Conservation (phyloP, 1,284 basidiomycete genomes). For the Mycosarcoma mackinlayi region DNA sequence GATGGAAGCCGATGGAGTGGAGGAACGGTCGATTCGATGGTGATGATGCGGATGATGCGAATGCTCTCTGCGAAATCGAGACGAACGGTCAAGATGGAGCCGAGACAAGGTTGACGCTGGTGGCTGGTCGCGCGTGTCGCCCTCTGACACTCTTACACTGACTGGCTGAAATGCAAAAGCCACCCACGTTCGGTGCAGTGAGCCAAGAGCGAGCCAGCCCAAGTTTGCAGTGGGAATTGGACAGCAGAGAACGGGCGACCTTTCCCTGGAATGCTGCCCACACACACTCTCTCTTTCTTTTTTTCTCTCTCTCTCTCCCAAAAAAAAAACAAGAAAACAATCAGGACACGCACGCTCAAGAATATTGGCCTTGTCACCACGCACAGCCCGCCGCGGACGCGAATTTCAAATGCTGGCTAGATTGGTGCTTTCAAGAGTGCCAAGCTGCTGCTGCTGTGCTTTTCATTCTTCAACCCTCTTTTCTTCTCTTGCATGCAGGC, state of each 20-base stretch:
- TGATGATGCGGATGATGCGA: conserved; percentile 2
- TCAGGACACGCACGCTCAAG: neutral
- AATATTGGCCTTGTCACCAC: no score
- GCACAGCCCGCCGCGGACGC: conserved; percentile 3
- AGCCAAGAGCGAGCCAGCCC: conserved; percentile 4
- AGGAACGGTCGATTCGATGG: neutral
- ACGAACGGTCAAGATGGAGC: conserved; percentile 3
- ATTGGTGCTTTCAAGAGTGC: no score
- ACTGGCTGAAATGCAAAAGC: neutral
- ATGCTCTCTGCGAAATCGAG: conserved; percentile 1
- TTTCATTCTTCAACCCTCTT: no score
- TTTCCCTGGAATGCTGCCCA: conserved; percentile 16
- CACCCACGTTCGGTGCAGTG: conserved; percentile 7
- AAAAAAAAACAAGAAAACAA: neutral
- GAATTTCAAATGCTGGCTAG: neutral
- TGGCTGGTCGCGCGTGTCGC: no score
- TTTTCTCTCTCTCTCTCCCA: neutral
- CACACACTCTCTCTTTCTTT: conserved; percentile 9
- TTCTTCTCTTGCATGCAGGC: neutral
- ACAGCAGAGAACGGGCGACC: conserved; percentile 1
- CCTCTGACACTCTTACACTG: neutral
- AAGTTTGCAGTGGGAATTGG: no score
- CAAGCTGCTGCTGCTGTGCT: no score
- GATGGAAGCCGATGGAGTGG: conserved; percentile 3
- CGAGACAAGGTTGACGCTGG: conserved; percentile 9